These are phyloP conservation scores for Microcyclospora pomicola DNA, from an alignment of 2,329 filamentous ascomycete species.

Conservation along the genomic window DNA sequence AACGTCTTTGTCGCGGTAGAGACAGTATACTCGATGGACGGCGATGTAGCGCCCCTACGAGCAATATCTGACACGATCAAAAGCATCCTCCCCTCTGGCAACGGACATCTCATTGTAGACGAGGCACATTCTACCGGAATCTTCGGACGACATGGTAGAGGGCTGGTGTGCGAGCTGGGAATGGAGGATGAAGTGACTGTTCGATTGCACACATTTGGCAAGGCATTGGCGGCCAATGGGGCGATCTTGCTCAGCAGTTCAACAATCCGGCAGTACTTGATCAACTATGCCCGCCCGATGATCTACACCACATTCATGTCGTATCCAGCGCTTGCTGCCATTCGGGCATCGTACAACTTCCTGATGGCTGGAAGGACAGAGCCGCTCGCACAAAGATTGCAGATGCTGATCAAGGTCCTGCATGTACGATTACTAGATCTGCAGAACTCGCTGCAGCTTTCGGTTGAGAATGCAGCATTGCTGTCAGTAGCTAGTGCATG, in stretches of 20 bases:
- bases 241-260: constrained; percentile 50
- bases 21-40: constrained; percentile 72
- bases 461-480: constrained; percentile 4
- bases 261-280: constrained; percentile 47
- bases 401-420: constrained; percentile 33
- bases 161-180: constrained; percentile 43
- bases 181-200: constrained; percentile 44
- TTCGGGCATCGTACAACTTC: constrained; percentile 44
- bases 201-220: constrained; percentile 52
- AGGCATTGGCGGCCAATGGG: constrained; percentile 54
- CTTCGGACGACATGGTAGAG: constrained; percentile 41
- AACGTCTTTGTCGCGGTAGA: constrained; percentile 59
- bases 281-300: constrained; percentile 62
- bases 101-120: constrained; percentile 51
- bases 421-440: constrained; percentile 32
- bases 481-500: constrained; percentile 19
- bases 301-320: constrained; percentile 63
- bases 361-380: constrained; percentile 39
- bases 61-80: constrained; percentile 48
- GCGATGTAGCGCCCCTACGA: constrained; percentile 52
- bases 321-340: constrained; percentile 45
- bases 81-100: constrained; percentile 39
- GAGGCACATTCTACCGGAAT: constrained; percentile 55
- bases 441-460: constrained; percentile 6
- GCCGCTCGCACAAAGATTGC: constrained; percentile 31